phyloP scores from a whole-genome alignment of 2,329 filamentous ascomycete species.

The Myriosclerotinia curreyana region DNA sequence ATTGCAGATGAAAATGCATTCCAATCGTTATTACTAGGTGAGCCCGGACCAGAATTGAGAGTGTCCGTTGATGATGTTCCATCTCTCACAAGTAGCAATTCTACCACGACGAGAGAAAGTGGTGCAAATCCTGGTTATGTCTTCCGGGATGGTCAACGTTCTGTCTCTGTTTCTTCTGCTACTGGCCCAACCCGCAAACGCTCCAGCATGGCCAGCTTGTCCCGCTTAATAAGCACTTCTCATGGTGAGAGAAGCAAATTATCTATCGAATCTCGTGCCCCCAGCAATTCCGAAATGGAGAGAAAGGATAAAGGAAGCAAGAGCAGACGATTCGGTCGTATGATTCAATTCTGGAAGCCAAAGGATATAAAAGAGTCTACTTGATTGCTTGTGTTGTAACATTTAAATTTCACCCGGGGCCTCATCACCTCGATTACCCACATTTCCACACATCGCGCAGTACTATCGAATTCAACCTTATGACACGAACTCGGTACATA shows the following conservation, averaged over 20 bases:
- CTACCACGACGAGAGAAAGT: slow-evolving; percentile 70
- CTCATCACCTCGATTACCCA: background rate
- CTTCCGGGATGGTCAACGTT: slow-evolving; percentile 55
- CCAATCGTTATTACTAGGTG: slow-evolving; percentile 68
- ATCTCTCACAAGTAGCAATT: slow-evolving; percentile 72
- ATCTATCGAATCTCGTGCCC: slow-evolving; percentile 58
- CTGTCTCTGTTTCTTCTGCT: slow-evolving; percentile 59
- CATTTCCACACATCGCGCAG: background rate
- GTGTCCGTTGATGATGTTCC: slow-evolving; percentile 72
- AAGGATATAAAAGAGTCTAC: slow-evolving; percentile 27
- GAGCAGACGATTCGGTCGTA: slow-evolving; percentile 66
- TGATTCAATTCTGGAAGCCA: slow-evolving; percentile 75
- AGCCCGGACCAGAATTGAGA: slow-evolving; percentile 68
- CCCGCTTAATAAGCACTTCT: slow-evolving; percentile 70
- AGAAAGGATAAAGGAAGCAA: slow-evolving; percentile 59
- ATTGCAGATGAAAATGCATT: slow-evolving; percentile 68
- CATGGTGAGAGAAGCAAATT: slow-evolving; percentile 74
- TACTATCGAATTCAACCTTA: slow-evolving; percentile 2
- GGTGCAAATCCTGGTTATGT: slow-evolving; percentile 48
- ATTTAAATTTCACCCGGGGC: background rate
- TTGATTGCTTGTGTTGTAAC: slow-evolving; percentile 6
- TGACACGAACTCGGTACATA: slow-evolving; percentile 16
- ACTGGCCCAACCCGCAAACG: slow-evolving; percentile 64
- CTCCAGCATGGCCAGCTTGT: slow-evolving; percentile 73
- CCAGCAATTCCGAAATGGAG: slow-evolving; percentile 41